These are phyloP conservation scores for Coffea humblotiana DNA, from an alignment of 305 asterid species.

Conservation along the genomic window DNA sequence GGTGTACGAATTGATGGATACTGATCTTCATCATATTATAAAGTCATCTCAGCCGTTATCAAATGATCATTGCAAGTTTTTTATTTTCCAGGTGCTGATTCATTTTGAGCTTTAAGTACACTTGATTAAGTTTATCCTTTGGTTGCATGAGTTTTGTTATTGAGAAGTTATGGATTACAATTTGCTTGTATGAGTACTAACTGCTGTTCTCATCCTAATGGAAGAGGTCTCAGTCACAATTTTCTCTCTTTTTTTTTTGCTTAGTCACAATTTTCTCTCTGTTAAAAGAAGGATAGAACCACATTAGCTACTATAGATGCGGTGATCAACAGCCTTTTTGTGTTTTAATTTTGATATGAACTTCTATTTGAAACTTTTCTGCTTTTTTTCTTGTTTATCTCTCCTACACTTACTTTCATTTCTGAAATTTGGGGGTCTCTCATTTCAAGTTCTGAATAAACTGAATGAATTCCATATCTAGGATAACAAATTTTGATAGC, in stretches of 20 bases:
- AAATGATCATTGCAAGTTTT: slow-evolving; percentile 43
- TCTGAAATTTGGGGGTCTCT: neutral
- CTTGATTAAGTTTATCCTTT: neutral
- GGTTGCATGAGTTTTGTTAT: neutral
- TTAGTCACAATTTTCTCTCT: too few relatives aligned
- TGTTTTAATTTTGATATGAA: neutral
- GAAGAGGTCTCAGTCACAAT: neutral
- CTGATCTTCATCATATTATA: slow-evolving; percentile 46
- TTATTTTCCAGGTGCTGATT: slow-evolving; percentile 39
- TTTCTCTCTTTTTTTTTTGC: neutral
- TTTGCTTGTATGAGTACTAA: neutral
- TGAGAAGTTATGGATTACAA: neutral
- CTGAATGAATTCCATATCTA: neutral
- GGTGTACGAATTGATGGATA: slow-evolving; percentile 50
- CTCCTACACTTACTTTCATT: too few relatives aligned
- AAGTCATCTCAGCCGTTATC: slow-evolving; percentile 47
- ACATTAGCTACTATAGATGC: neutral
- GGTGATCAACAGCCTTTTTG: neutral
- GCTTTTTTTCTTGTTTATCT: neutral
- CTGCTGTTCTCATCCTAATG: neutral
- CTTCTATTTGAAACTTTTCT: neutral
- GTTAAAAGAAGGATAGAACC: neutral
- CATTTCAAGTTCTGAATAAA: neutral
- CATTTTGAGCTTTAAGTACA: neutral
- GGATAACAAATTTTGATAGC: neutral